Evolutionary conservation across 2,329 filamentous ascomycete genomes (phyloP).

Genomic region (Botrytis paeoniae): DNA sequence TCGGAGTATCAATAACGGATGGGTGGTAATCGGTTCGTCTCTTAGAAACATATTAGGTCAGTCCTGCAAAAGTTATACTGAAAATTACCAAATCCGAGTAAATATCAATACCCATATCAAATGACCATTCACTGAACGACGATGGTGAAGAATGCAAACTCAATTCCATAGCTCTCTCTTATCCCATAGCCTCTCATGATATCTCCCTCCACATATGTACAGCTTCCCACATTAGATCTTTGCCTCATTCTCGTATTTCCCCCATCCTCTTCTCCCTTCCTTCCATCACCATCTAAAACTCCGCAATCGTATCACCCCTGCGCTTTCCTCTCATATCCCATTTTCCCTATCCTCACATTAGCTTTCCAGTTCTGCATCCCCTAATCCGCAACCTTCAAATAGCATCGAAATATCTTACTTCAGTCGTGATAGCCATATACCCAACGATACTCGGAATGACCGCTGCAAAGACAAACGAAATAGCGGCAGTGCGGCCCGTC

Average conservation of each 20-base stretch:
- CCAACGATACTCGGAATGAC: slow-evolving; percentile 69
- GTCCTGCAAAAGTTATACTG: neutral
- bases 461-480: slow-evolving; percentile 74
- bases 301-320: slow-evolving; percentile 76
- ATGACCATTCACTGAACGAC: neutral
- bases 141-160: neutral
- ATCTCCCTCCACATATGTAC: slow-evolving; percentile 27
- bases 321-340: slow-evolving; percentile 83
- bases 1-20: neutral
- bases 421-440: slow-evolving; percentile 72
- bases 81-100: neutral
- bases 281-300: slow-evolving; percentile 57
- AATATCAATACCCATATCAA: slow-evolving; percentile 4
- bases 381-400: neutral
- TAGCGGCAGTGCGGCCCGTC: slow-evolving; percentile 76
- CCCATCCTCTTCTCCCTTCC: slow-evolving; percentile 19
- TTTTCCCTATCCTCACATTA: slow-evolving; percentile 63
- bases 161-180: neutral
- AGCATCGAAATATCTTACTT: slow-evolving; percentile 60
- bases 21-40: neutral
- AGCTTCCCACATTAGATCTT: neutral
- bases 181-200: neutral
- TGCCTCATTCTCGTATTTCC: neutral
- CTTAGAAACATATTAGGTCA: neutral
- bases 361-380: slow-evolving; percentile 20